Evolutionary conservation across 2,329 filamentous ascomycete species (phyloP), one percentile per base, ranked within the genome.

Genomic region (Neofusicoccum parvum): DNA sequence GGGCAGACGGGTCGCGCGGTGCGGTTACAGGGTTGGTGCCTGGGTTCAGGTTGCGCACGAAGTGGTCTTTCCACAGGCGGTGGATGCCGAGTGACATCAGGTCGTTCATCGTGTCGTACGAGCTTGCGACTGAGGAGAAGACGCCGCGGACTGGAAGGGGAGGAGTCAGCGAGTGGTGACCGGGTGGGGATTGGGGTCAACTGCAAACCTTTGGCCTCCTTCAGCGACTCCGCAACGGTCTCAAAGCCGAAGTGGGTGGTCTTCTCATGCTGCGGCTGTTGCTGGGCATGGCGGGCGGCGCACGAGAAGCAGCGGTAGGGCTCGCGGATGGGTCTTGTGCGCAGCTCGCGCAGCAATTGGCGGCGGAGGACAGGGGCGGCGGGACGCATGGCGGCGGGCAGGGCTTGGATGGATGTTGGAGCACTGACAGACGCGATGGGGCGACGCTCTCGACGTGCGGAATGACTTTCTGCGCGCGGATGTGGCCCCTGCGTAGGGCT

Each of bases 101-200:
- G 78, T 99, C 95, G 81, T 99, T 99, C 95, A 99, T 99, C 68
- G 90, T 90, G 79, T 99, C 95, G 81, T 99, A 99, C 17, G 91
- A 92, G 68, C 92, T 89, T 70, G 95, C 95, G 46, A 99, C 95
- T 70, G 91, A 97, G 78, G 92, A 94, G 82, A 99, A 99, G 66
- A 99, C 95, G 48, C 87, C 88, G 67, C 91, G 91, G 46, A 97
- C 94, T 84, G 81, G 78, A 73, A 50, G 82, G 27, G 17, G 34
- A 46, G 27, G 27, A 54, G 17, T 54, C 17, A 66, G 49, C 37
- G 7, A 56, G 14, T 39, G 20, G 15, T 34, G 1, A 5, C 4
- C 10, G 7, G 27, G 5, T 10, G 3, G 12, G 9, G 5, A 2
- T 5, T 23, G 20, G 4, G 27, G 23, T 20, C 32, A n/a, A 5